Evolutionary conservation across 306 rosid species (phyloP).

Genomic region (Castanea sativa): DNA sequence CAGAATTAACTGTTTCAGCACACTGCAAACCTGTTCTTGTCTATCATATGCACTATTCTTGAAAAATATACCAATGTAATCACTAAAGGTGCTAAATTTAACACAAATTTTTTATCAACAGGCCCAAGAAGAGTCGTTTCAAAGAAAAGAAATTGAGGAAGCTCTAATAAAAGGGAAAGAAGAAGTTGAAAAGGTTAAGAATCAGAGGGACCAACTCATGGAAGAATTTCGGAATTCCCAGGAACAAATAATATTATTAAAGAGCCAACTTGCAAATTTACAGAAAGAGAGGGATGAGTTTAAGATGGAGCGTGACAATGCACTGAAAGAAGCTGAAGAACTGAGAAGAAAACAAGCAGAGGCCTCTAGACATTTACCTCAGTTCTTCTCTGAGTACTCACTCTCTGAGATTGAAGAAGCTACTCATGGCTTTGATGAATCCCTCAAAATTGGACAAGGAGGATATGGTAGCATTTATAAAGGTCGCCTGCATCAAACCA

Average conservation of each 20-base stretch:
- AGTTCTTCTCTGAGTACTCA: constrained; percentile 59
- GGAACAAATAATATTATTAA: constrained; percentile 46
- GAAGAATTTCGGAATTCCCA: constrained; percentile 52
- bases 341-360: constrained; percentile 58
- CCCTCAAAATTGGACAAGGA: constrained; percentile 85
- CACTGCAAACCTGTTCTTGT: not conserved
- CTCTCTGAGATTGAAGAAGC: constrained; percentile 67
- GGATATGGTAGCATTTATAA: constrained; percentile 81
- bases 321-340: constrained; percentile 64
- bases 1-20: not conserved
- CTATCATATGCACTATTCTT: not conserved
- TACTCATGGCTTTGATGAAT: constrained; percentile 49
- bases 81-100: not conserved
- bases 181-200: constrained; percentile 49
- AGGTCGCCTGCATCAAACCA: constrained; percentile 68
- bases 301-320: constrained; percentile 56
- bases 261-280: constrained; percentile 50
- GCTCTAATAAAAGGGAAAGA: constrained; percentile 43
- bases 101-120: constrained; percentile 30
- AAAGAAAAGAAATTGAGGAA: constrained; percentile 65
- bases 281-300: constrained; percentile 60
- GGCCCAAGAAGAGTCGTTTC: constrained; percentile 63
- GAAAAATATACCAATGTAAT: no score
- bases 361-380: constrained; percentile 37
- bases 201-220: constrained; percentile 36